Evolutionary conservation across 139 green algal genomes (phyloP), one percentile per base, ranked within the genome.

Genomic region (Volvox reticuliferus): DNA sequence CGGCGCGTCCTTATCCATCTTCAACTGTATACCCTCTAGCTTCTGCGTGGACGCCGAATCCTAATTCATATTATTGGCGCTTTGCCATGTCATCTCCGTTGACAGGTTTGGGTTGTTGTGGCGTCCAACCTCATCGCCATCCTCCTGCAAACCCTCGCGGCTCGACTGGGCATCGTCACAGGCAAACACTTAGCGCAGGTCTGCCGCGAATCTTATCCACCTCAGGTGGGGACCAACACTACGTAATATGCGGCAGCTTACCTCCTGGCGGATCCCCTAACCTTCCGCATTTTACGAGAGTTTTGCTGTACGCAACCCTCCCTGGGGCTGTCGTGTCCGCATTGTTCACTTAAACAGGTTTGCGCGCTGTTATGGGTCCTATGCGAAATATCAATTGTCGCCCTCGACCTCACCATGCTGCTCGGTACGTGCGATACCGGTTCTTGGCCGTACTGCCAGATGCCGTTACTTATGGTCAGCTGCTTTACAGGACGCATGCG

Each of bases 371-470:
- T 88, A n/a, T 88, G 93, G 93, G 50, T 94, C 73, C 89, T 96
- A 28, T 94, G 81, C 62, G 94, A 96, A 76, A 88, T 96, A 19
- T 93, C 82, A 88, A 96, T 96, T 61, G 93, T 96, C 30, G 94
- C 94, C 0, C 84, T 96, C 75, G 94, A 96, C 86, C 88, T 96
- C 30, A 96, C 94, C 67, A 96, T 96, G 94, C 92, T 96, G 33
- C 86, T 96, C 36, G 94, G 93, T 96, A 65, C 16, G 30, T 19
- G 62, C 62, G 62, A 19, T 17, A 69, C 19, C 62, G 17, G 62
- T 69, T 24, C 62, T 69, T 69, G 62, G 62, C 62, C 19, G 17
- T 69, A 69, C 62, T 69, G 62, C 19, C 17, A 24, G 19, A 69
- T 69, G 19, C 62, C 62, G 62, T 17, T 69, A 69, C 62, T 69